A percentile compares a stretch with the other conserved stretches of the same genome.
These are phyloP conservation scores for Moringa oleifera DNA, from an alignment of 345 rosid species.

Conservation along the genomic window DNA sequence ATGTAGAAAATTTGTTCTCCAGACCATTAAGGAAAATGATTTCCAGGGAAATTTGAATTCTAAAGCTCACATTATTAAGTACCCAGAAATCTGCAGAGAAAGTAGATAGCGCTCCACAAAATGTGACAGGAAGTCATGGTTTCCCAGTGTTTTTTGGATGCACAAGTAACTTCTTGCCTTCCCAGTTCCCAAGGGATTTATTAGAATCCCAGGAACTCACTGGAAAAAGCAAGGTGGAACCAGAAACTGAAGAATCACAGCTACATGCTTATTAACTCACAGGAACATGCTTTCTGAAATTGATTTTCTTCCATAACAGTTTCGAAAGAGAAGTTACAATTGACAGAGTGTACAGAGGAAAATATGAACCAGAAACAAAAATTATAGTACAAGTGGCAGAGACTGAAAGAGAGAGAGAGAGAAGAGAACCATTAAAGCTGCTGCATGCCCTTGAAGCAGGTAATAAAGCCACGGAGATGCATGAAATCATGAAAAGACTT, in stretches of 20 bases:
- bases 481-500: no score
- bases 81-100: no score
- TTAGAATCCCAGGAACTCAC: background rate
- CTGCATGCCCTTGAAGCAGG: no score
- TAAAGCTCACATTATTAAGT: no score
- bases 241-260: background rate
- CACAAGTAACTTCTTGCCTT: background rate
- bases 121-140: no score
- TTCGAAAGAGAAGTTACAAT: conserved; percentile 5
- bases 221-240: background rate
- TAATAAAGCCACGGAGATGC: no score
- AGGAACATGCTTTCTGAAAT: no score
- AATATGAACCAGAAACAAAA: background rate
- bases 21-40: conserved; percentile 7
- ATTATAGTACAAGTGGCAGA: background rate
- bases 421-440: no score
- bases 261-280: no score
- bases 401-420: background rate
- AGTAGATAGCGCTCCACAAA: no score
- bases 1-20: conserved; percentile 2
- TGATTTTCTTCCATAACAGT: no score
- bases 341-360: conserved; percentile 1
- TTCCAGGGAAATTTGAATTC: background rate
- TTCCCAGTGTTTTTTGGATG: no score
- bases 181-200: background rate